Percentiles rank a stretch among this genome's conserved stretches.
These are phyloP conservation scores for Termitomyces sp. DNA, from an alignment of 768 basidiomycete species.

Conservation along the genomic window DNA sequence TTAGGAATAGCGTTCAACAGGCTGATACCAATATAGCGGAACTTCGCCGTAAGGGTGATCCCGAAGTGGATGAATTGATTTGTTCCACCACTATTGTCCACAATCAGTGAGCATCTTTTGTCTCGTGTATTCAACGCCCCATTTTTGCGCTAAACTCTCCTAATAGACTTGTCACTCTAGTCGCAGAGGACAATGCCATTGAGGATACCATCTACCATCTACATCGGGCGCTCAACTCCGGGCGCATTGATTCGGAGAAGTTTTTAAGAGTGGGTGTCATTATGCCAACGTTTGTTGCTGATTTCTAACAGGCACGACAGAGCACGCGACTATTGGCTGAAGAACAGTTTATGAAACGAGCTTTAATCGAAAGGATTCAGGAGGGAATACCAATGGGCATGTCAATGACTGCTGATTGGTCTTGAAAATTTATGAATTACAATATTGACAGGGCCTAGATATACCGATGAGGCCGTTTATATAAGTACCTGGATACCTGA, in stretches of 20 bases:
- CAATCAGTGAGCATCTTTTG: constrained; percentile 69
- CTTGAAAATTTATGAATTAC: constrained; percentile 16
- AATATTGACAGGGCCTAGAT: constrained; percentile 1
- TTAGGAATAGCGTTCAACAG: constrained; percentile 54
- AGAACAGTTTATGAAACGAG: constrained; percentile 97
- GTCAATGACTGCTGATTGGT: constrained; percentile 33
- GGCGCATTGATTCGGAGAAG: constrained; percentile 88
- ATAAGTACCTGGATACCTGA: constrained; percentile 15
- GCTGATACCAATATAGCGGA: constrained; percentile 75
- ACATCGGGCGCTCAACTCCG: constrained; percentile 86
- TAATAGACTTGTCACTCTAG: constrained; percentile 81
- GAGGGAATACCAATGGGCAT: constrained; percentile 47
- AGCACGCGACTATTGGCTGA: constrained; percentile 83
- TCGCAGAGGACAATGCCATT: constrained; percentile 99
- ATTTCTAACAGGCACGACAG: constrained; percentile 30
- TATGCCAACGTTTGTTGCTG: constrained; percentile 4
- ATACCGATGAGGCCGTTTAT: background rate
- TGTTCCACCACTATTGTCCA: constrained; percentile 95
- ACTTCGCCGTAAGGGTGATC: constrained; percentile 78
- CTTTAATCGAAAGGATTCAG: constrained; percentile 88
- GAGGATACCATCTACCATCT: constrained; percentile 98
- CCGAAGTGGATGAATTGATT: constrained; percentile 93
- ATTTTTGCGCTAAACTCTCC: constrained; percentile 2
- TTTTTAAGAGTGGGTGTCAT: constrained; percentile 74
- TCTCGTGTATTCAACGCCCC: constrained; percentile 1